Evolutionary conservation across 208 protist species (phyloP).

Genomic region (Leishmania turanica): DNA sequence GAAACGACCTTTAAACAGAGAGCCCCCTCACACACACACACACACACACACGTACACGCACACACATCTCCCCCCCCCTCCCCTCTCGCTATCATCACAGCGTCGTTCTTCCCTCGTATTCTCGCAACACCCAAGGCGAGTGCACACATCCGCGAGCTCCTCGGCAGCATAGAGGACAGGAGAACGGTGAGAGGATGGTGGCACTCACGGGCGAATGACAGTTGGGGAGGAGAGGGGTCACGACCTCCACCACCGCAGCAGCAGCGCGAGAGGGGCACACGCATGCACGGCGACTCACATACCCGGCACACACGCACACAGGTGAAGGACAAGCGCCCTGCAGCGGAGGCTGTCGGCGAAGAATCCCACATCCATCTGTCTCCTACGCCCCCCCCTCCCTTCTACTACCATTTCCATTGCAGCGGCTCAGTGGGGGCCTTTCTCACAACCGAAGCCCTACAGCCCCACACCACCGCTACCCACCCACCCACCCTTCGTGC

Average conservation of each 20-base stretch:
- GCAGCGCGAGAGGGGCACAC: not conserved
- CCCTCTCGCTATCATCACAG: not conserved
- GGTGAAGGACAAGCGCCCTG: not conserved
- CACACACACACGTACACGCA: not conserved
- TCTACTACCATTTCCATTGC: not conserved
- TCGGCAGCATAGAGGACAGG: not conserved
- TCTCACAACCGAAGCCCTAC: not conserved
- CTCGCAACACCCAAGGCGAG: not conserved
- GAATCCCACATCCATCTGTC: not conserved
- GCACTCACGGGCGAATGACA: not conserved
- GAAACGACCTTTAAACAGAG: not conserved
- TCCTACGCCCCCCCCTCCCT: not conserved
- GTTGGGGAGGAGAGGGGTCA: not conserved
- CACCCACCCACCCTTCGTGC: not conserved
- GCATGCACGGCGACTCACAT: not conserved
- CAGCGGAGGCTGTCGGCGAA: not conserved
- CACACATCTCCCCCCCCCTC: not conserved
- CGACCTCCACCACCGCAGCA: not conserved
- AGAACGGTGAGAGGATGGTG: not conserved
- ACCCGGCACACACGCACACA: not conserved
- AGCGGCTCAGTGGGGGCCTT: not conserved
- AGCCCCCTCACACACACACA: not conserved
- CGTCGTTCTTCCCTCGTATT: not conserved
- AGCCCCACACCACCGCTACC: not conserved
- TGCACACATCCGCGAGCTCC: not conserved